Conservation (phyloP, 352 stramenopile species). For the Porosira glacialis region DNA sequence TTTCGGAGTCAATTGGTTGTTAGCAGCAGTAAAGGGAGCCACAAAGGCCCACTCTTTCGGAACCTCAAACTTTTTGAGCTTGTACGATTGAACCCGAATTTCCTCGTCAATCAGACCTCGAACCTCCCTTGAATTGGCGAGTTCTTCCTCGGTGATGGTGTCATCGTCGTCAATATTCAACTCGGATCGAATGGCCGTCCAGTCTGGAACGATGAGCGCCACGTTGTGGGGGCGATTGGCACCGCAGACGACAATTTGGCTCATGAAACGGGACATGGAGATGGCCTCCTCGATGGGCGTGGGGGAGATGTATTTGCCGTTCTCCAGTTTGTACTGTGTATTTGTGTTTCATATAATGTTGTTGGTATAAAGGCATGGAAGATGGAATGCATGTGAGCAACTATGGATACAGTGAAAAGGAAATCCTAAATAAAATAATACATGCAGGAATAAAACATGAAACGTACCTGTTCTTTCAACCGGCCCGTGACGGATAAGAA, state of each 20-base stretch:
- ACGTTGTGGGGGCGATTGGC: constrained; percentile 79
- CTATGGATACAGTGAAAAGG: no score
- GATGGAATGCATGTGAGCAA: no score
- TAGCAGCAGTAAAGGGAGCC: constrained; percentile 82
- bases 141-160: constrained; percentile 42
- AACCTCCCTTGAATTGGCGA: constrained; percentile 53
- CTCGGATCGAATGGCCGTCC: constrained; percentile 47
- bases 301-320: constrained; percentile 82
- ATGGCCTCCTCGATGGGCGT: constrained; percentile 78
- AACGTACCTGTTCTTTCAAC: constrained; percentile 82
- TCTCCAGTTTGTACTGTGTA: constrained; percentile 84
- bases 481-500: constrained; percentile 76
- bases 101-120: constrained; percentile 58
- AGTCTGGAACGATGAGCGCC: constrained; percentile 76
- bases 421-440: no score
- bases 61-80: constrained; percentile 69
- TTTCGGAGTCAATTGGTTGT: constrained; percentile 88
- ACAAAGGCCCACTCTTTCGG: constrained; percentile 54
- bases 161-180: constrained; percentile 34
- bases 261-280: constrained; percentile 60
- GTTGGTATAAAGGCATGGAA: no score
- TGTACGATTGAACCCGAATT: constrained; percentile 50
- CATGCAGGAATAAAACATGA: no score
- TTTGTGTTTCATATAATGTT: no score
- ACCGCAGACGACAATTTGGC: constrained; percentile 76